phyloP scores from a whole-genome alignment of 768 basidiomycete genomes.

The Tylopilus felleus region DNA sequence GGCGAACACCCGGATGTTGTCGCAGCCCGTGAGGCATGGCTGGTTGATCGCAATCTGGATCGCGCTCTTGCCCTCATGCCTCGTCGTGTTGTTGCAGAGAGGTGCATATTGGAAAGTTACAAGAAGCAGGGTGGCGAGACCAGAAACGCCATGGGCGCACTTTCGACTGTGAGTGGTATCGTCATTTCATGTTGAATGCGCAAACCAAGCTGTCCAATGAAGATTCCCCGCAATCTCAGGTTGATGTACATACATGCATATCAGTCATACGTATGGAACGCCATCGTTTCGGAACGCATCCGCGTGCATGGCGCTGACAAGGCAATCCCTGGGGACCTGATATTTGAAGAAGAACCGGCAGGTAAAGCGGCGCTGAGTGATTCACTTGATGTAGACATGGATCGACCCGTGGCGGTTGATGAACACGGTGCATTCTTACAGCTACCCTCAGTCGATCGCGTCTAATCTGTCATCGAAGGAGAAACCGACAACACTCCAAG shows the following conservation, averaged over 20 bases:
- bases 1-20: slow-evolving; percentile 94
- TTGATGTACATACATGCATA: slow-evolving; percentile 99
- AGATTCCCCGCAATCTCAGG: slow-evolving; percentile 95
- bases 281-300: slow-evolving; percentile 92
- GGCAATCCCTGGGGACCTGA: slow-evolving; percentile 87
- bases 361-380: slow-evolving; percentile 29
- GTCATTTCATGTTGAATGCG: not conserved
- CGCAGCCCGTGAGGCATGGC: slow-evolving; percentile 81
- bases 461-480: slow-evolving; percentile 20
- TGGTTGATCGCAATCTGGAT: slow-evolving; percentile 76
- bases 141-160: slow-evolving; percentile 81
- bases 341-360: slow-evolving; percentile 52
- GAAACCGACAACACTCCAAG: slow-evolving; percentile 14
- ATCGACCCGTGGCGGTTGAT: slow-evolving; percentile 32
- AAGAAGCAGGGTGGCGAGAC: slow-evolving; percentile 75
- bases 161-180: slow-evolving; percentile 62
- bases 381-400: slow-evolving; percentile 26
- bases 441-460: not conserved
- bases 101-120: slow-evolving; percentile 88
- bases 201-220: slow-evolving; percentile 3
- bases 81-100: slow-evolving; percentile 87
- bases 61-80: slow-evolving; percentile 86
- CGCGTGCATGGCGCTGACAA: slow-evolving; percentile 67
- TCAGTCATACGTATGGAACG: slow-evolving; percentile 98
- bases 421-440: slow-evolving; percentile 30